Evolutionary conservation across 2,329 filamentous ascomycete genomes (phyloP), one percentile per base, ranked within the genome.

Genomic region (Xylariaceae sp.): DNA sequence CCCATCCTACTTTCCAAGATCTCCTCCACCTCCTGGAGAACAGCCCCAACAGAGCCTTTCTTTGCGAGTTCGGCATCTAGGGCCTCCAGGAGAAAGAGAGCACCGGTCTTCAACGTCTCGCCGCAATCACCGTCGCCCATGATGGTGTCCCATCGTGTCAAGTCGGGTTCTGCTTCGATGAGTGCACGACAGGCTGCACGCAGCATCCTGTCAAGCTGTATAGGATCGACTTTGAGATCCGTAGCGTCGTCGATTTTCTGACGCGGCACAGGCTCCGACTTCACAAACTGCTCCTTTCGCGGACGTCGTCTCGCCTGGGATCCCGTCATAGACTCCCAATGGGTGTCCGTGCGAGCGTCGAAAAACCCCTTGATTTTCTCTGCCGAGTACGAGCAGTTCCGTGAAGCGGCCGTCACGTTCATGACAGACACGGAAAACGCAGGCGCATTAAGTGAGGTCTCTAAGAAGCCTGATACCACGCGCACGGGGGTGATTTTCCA

Each of bases 371-470:
- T 79, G 74, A 89, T 81, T 8, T 85, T 78, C 1, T 75, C 76
- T 42, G 70, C 72, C 0, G 77, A 77, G 69, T 81, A 82, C 1
- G 73, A 64, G 68, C 75, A 79, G 60, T 74, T 75, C 53, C 68
- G 68, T 0, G 80, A 76, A 0, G 78, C 76, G 0, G 76, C 77
- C 0, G 79, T 78, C 45, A 85, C 69, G 70, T 86, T 88, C 67
- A 88, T 74, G 53, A 90, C 66, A 2, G 86, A 88, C 4, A 90
- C 79, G 11, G 84, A 88, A 68, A 90, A 90, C 0, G 86, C 88
- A 0, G 87, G 81, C 0, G 86, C 87, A 64, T 90, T 89, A 67
- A 90, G 79, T 13, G 85, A 88, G 0, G 87, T 89, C 79, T 89
- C 88, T 58, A 87, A 80, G 34, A 83, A 85, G 1, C 88, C 88